Evolutionary conservation across 2,329 filamentous ascomycete genomes (phyloP), one percentile per base, ranked within the genome.

Genomic region (Colletotrichum sp.): DNA sequence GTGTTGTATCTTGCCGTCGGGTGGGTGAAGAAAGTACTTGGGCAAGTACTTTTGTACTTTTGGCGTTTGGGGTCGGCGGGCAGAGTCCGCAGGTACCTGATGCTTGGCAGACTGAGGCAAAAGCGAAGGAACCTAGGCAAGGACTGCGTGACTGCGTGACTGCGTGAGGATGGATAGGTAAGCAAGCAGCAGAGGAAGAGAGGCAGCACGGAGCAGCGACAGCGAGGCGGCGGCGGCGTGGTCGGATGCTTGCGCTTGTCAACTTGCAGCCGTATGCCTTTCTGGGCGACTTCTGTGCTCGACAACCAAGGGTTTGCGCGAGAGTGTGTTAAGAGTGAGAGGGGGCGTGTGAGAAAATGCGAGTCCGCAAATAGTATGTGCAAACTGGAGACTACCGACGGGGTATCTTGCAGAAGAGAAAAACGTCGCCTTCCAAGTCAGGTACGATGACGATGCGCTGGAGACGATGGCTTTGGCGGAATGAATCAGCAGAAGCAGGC

Each of bases 171-270:
- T 38, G 14, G 14, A 38, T 38, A 38, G 16, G 36, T 38, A 18
- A 38, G 36, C 36, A 38, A 38, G 36, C 36, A 5, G 36, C 8
- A 38, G 36, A 38, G 18, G 9, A 21, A 59, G 66, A 36, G 30
- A 64, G 48, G 36, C 36, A 74, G 48, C 43, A 67, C 30, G 48
- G 69, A 71, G 59, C 67, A 38, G 66, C 62, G 26, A 38, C 34
- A 36, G 36, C 36, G 36, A 38, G 34, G 12, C 28, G 36, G 16
- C 36, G 36, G 36, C 36, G 36, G 28, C 26, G 38, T 75, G 32
- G 62, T 73, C 73, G 69, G 56, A 73, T 75, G 58, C 63, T 32
- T 67, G 69, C 69, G 69, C 73, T 69, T 75, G 69, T 73, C 70
- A 63, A 71, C 18, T 52, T 71, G 71, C 67, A 71, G 71, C 58